These are phyloP conservation scores for Yueomyces sinensis DNA, from an alignment of 805 yeast species.

Conservation along the genomic window DNA sequence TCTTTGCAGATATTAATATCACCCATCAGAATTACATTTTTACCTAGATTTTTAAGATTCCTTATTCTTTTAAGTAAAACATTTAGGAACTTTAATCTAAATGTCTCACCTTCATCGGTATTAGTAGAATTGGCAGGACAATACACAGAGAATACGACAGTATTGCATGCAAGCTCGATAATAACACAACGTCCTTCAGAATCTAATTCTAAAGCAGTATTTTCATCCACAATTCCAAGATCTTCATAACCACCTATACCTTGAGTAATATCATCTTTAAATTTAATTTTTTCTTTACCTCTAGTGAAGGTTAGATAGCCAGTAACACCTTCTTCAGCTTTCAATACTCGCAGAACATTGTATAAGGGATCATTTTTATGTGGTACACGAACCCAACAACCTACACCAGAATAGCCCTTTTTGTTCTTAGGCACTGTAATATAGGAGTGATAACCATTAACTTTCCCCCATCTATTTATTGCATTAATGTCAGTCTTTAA, in stretches of 20 bases:
- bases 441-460: constrained; percentile 48
- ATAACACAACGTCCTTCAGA: constrained; percentile 75
- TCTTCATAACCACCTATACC: constrained; percentile 65
- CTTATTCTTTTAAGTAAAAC: constrained; percentile 49
- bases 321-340: constrained; percentile 87
- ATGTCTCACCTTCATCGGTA: constrained; percentile 52
- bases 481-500: constrained; percentile 47
- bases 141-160: constrained; percentile 55
- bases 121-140: constrained; percentile 86
- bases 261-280: constrained; percentile 10
- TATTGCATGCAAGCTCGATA: constrained; percentile 51
- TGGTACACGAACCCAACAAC: constrained; percentile 55
- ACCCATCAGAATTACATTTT: constrained; percentile 71
- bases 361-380: constrained; percentile 28
- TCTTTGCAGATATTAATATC: constrained; percentile 78
- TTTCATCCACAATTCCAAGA: constrained; percentile 23
- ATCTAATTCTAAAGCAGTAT: constrained; percentile 38
- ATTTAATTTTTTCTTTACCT: constrained; percentile 3
- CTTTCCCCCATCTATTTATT: constrained; percentile 33
- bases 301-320: constrained; percentile 33
- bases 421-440: constrained; percentile 53
- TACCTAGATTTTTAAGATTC: constrained; percentile 40
- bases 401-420: constrained; percentile 90
- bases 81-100: constrained; percentile 43
- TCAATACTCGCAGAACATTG: constrained; percentile 37